These are phyloP conservation scores for Macrotyloma uniflorum DNA, from an alignment of 306 rosid genomes.

Conservation along the genomic window DNA sequence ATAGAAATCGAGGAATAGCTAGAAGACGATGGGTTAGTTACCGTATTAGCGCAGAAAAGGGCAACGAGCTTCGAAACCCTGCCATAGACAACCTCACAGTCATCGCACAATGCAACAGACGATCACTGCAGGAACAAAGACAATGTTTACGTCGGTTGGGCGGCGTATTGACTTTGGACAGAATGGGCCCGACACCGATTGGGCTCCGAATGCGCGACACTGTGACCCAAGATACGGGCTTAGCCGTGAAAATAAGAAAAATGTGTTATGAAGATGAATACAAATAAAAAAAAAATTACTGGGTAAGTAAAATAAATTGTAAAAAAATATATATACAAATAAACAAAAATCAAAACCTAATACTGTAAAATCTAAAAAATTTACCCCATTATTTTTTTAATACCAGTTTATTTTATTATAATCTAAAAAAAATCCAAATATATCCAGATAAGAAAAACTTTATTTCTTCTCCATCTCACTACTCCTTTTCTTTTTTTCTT, in stretches of 20 bases:
- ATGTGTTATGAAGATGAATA: no score
- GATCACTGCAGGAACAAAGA: neutral
- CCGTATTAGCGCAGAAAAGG: constrained; percentile 75
- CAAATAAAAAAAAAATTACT: no score
- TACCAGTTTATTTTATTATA: no score
- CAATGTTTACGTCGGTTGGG: neutral
- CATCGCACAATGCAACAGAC: constrained; percentile 35
- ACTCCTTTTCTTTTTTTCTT: neutral
- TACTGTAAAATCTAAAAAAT: neutral
- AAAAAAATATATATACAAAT: no score
- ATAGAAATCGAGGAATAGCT: neutral
- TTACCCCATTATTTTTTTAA: neutral
- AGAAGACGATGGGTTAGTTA: neutral
- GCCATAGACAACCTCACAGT: constrained; percentile 46
- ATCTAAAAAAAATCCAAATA: neutral
- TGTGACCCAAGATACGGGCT: neutral
- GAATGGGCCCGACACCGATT: neutral
- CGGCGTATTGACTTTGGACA: constrained; percentile 20
- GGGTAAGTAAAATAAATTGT: no score
- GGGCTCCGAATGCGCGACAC: neutral
- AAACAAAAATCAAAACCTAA: neutral
- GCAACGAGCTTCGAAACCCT: constrained; percentile 57
- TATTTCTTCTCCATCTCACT: neutral
- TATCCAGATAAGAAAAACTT: neutral
- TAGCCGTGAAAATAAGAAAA: neutral